These are phyloP conservation scores for barley (Hordeum vulgare) DNA, from an alignment of 176 grass and related monocot genomes.

Conservation along the genomic window MorexV3_pseudomolecules_assembly NC_058520.1:169464314-169464813, in stretches of 20 bases:
- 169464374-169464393: not conserved
- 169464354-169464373: not conserved
- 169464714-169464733: not conserved
- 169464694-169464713: not conserved
- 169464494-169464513: not conserved
- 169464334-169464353: not conserved
- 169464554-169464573: not conserved
- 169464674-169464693: not conserved
- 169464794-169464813: not conserved
- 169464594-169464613: not conserved
- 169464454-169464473: not conserved
- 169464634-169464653: not conserved
- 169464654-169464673: not conserved
- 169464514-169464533: not conserved
- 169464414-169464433: too few relatives aligned
- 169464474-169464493: not conserved
- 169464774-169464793: not conserved
- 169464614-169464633: not conserved
- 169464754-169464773: not conserved
- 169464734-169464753: not conserved
- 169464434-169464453: conserved; percentile 2
- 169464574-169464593: conserved; percentile 20
- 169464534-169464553: not conserved
- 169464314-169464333: not conserved
- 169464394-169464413: not conserved